phyloP scores from a whole-genome alignment of 129 eudicot genomes.

The Chrysanthemum lavandulifolium region DNA sequence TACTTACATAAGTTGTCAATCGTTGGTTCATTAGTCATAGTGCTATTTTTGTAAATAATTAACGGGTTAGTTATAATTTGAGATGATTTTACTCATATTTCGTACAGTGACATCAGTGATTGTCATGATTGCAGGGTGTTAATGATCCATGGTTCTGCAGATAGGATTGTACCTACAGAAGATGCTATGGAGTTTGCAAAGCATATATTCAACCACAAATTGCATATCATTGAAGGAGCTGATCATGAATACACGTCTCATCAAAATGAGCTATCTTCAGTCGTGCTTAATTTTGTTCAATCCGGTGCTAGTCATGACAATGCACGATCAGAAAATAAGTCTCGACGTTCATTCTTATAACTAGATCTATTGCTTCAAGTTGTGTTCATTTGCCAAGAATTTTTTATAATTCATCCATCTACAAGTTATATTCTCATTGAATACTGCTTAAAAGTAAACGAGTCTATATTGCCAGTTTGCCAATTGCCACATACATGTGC shows the following conservation, averaged over 20 bases:
- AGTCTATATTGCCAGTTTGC: no score
- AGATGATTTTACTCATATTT: no score
- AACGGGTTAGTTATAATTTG: no score
- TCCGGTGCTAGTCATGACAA: not conserved
- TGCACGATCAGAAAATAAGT: conserved; percentile 11
- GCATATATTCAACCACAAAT: conserved; percentile 48
- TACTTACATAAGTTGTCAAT: not conserved
- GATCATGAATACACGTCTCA: conserved; percentile 78
- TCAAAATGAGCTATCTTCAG: conserved; percentile 46
- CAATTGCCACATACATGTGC: no score
- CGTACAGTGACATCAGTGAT: not conserved
- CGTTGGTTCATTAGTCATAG: not conserved
- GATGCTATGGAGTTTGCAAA: conserved; percentile 63
- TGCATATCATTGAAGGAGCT: conserved; percentile 63
- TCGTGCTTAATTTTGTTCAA: conserved; percentile 57
- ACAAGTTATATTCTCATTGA: no score
- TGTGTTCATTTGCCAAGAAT: no score
- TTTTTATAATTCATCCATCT: no score
- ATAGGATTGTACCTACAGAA: conserved; percentile 52
- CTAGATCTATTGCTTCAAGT: not conserved
- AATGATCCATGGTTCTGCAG: conserved; percentile 69
- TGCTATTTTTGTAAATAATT: not conserved
- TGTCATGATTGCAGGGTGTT: conserved; percentile 50
- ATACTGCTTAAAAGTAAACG: no score
- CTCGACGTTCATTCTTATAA: conserved; percentile 39